These are phyloP conservation scores for Smithsoniella earleae DNA, from an alignment of 163 green algal species.

Conservation along the genomic window DNA sequence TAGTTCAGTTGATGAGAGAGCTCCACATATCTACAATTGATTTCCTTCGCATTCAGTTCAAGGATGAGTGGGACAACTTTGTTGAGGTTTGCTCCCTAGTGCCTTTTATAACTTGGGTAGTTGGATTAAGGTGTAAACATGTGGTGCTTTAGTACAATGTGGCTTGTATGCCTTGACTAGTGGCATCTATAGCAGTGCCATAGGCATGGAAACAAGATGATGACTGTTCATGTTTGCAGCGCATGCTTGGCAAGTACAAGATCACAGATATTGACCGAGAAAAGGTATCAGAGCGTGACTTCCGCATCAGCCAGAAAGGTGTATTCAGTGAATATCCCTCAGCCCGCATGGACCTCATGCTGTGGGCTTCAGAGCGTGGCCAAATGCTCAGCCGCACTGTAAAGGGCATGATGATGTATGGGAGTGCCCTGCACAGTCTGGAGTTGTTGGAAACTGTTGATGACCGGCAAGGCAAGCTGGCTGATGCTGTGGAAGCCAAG, in stretches of 20 bases:
- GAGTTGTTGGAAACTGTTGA: slow-evolving; percentile 39
- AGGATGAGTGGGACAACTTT: slow-evolving; percentile 21
- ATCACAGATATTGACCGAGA: too few species aligned
- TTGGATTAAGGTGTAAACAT: slow-evolving; percentile 39
- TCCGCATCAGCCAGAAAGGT: slow-evolving; percentile 18
- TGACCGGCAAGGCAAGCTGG: slow-evolving; percentile 30
- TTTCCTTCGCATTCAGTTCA: slow-evolving; percentile 44
- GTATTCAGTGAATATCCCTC: neutral
- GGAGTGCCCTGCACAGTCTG: slow-evolving; percentile 34
- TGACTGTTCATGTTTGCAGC: too few species aligned
- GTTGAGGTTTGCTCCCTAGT: too few species aligned
- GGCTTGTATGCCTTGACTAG: slow-evolving; percentile 38
- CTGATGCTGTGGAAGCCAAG: neutral
- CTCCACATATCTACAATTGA: slow-evolving; percentile 42
- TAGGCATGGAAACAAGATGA: neutral
- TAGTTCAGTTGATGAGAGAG: slow-evolving; percentile 39
- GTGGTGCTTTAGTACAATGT: slow-evolving; percentile 41
- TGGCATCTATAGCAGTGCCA: slow-evolving; percentile 35
- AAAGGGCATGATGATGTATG: slow-evolving; percentile 52
- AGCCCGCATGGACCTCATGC: slow-evolving; percentile 40
- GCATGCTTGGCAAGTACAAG: neutral
- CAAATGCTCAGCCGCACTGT: slow-evolving; percentile 50
- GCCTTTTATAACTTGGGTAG: too few species aligned
- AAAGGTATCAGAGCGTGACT: slow-evolving; percentile 14
- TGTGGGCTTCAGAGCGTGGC: slow-evolving; percentile 44